Conservation (phyloP, 495 filamentous ascomycete genomes). For the Halenospora varia region DNA sequence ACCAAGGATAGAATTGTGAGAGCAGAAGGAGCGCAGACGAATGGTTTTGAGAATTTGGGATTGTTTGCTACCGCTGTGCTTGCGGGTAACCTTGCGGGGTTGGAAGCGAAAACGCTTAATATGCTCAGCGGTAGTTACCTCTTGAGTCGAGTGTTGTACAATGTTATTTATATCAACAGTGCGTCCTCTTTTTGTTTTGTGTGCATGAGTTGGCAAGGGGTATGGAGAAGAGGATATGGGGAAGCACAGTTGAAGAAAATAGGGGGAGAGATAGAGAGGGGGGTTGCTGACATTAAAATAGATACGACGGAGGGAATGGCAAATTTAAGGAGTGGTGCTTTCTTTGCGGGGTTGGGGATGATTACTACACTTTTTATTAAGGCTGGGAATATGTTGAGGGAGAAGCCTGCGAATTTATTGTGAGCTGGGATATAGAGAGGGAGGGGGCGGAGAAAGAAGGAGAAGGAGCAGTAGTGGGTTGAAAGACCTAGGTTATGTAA, state of each 20-base stretch:
- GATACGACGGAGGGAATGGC: slow-evolving; percentile 31
- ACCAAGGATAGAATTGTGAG: slow-evolving; percentile 37
- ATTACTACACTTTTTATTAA: slow-evolving; percentile 37
- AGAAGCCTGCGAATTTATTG: slow-evolving; percentile 12
- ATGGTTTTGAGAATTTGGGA: slow-evolving; percentile 40
- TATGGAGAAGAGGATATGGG: no score
- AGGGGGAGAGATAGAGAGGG: no score
- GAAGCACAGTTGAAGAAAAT: no score
- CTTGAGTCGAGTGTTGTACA: slow-evolving; percentile 26
- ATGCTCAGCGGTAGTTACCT: slow-evolving; percentile 26
- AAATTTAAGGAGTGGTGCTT: slow-evolving; percentile 34
- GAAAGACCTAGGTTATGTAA: no score
- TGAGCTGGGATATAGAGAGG: no score
- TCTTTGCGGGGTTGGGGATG: slow-evolving; percentile 28
- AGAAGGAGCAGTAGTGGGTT: no score
- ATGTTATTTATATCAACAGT: slow-evolving; percentile 34
- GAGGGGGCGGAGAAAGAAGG: no score
- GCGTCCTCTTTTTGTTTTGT: no score
- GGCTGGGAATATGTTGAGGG: slow-evolving; percentile 30
- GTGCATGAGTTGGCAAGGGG: no score
- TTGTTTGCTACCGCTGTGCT: slow-evolving; percentile 36
- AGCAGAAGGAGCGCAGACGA: slow-evolving; percentile 35
- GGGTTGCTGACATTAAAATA: no score
- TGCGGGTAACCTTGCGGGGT: slow-evolving; percentile 32
- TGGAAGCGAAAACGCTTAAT: slow-evolving; percentile 27